A percentile compares a stretch with the other conserved stretches of the same genome.
Evolutionary conservation across 805 yeast genomes (phyloP).

Genomic region (Saccharomyces paradoxus): DNA sequence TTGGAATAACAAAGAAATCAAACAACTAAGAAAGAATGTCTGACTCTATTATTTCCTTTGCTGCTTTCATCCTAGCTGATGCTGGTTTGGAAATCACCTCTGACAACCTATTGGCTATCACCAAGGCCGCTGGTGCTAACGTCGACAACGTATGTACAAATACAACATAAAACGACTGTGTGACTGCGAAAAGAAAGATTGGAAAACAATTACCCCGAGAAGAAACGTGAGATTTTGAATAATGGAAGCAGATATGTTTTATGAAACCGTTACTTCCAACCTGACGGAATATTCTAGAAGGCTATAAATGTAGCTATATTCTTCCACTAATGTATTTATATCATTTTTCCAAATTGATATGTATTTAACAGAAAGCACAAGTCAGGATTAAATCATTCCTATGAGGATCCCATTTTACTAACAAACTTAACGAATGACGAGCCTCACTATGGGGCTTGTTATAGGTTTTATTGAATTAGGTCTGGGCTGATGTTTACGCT

Average conservation of each 20-base stretch:
- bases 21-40: slow-evolving; percentile 48
- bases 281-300: neutral
- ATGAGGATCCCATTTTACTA: neutral
- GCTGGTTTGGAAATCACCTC: slow-evolving; percentile 90
- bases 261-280: neutral
- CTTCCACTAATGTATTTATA: neutral
- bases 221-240: neutral
- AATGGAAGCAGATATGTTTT: neutral
- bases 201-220: neutral
- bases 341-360: neutral
- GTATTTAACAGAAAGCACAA: neutral
- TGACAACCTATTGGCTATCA: slow-evolving; percentile 64
- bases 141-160: slow-evolving; percentile 43
- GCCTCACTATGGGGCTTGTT: neutral
- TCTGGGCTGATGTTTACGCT: slow-evolving; percentile 78
- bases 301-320: neutral
- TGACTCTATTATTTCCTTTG: slow-evolving; percentile 93
- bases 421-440: neutral
- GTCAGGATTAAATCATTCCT: neutral
- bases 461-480: slow-evolving; percentile 18
- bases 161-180: neutral
- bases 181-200: neutral
- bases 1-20: slow-evolving; percentile 1
- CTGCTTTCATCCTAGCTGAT: slow-evolving; percentile 97
- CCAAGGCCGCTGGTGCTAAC: slow-evolving; percentile 72